A percentile compares a stretch with the other conserved stretches of the same genome.
phyloP scores from a whole-genome alignment of 2,329 filamentous ascomycete genomes.

The Scolecobasidium constrictum region DNA sequence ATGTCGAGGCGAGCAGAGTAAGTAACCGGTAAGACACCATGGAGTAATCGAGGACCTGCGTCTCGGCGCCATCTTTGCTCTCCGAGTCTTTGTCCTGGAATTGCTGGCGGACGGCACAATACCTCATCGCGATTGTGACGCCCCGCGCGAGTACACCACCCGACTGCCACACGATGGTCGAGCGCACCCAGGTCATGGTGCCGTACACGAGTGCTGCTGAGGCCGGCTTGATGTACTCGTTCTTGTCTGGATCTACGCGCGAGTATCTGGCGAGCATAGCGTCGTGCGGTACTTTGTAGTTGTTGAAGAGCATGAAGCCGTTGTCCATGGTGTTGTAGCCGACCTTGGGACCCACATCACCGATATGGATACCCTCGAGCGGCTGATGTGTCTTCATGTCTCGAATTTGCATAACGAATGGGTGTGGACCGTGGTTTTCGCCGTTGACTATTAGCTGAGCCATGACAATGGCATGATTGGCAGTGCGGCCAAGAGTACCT shows the following conservation, averaged over 20 bases:
- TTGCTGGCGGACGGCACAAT: constrained; percentile 63
- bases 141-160: constrained; percentile 62
- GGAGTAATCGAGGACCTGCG: constrained; percentile 68
- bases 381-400: constrained; percentile 60
- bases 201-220: constrained; percentile 62
- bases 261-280: constrained; percentile 56
- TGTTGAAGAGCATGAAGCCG: constrained; percentile 66
- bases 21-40: constrained; percentile 68
- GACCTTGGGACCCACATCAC: constrained; percentile 73
- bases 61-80: constrained; percentile 49
- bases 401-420: constrained; percentile 66
- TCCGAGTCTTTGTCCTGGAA: constrained; percentile 65
- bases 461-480: constrained; percentile 70
- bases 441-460: constrained; percentile 61
- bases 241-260: constrained; percentile 54
- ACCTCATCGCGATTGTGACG: constrained; percentile 67
- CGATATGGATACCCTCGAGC: constrained; percentile 59
- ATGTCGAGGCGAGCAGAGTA: constrained; percentile 61
- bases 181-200: constrained; percentile 65
- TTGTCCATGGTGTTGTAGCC: constrained; percentile 78
- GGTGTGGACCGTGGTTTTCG: constrained; percentile 53
- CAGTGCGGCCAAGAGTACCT: constrained; percentile 62
- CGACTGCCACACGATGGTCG: constrained; percentile 54
- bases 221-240: constrained; percentile 56
- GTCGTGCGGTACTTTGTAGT: constrained; percentile 62